phyloP scores from a whole-genome alignment of 441 rosid species.

The Heliophila coronopifolia region DNA sequence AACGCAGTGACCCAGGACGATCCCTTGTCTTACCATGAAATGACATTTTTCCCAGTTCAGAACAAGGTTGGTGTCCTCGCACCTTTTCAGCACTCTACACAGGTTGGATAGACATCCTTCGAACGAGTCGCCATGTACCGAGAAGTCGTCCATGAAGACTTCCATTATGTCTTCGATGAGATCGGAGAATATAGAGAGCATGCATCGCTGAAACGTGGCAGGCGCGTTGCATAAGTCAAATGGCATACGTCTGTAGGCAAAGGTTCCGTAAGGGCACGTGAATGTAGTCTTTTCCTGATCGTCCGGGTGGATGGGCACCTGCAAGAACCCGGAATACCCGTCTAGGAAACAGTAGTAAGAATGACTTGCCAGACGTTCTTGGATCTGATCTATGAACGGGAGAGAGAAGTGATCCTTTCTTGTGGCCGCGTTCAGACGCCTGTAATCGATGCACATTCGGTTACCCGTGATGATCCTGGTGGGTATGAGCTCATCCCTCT shows the following conservation, averaged over 20 bases:
- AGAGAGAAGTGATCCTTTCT: no score
- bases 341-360: background rate
- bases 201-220: no score
- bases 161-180: no score
- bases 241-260: background rate
- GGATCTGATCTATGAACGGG: no score
- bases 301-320: background rate
- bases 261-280: background rate
- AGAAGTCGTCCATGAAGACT: no score
- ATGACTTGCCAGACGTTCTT: no score
- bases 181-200: no score
- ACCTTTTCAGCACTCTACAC: no score
- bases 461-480: background rate
- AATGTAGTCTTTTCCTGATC: background rate
- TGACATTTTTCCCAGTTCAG: background rate
- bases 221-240: no score
- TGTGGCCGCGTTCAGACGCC: no score
- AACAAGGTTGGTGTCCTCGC: background rate
- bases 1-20: background rate
- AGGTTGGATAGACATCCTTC: no score
- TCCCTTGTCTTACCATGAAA: background rate
- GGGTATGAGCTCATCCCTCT: background rate
- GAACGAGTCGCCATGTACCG: no score
- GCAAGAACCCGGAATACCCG: background rate
- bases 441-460: background rate